phyloP scores from a whole-genome alignment of 495 filamentous ascomycete species.

The Penicillium bovifimosum region DNA sequence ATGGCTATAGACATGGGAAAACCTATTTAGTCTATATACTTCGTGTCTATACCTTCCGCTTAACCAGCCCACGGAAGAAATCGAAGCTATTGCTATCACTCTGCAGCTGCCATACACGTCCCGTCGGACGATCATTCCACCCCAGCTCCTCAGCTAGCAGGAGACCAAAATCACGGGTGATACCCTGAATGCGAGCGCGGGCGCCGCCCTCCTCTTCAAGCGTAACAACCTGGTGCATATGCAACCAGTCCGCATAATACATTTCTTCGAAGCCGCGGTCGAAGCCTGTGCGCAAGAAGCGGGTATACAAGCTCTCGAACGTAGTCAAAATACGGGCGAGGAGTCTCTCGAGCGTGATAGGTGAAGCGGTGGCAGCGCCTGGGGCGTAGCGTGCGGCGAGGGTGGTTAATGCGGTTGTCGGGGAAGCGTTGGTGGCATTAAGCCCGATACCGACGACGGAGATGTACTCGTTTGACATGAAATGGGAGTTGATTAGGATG shows the following conservation, averaged over 20 bases:
- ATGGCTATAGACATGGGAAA: neutral
- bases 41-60: slow-evolving; percentile 55
- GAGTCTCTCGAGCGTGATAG: slow-evolving; percentile 74
- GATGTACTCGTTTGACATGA: slow-evolving; percentile 69
- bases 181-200: slow-evolving; percentile 77
- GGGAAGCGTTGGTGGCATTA: slow-evolving; percentile 79
- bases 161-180: slow-evolving; percentile 84
- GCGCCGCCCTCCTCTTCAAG: slow-evolving; percentile 77
- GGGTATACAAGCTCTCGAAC: slow-evolving; percentile 72
- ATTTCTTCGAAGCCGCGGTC: slow-evolving; percentile 60
- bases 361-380: slow-evolving; percentile 23
- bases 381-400: slow-evolving; percentile 45
- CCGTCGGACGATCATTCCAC: slow-evolving; percentile 65
- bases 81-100: slow-evolving; percentile 99
- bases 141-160: slow-evolving; percentile 77
- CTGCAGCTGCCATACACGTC: slow-evolving; percentile 76
- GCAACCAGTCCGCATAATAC: slow-evolving; percentile 89
- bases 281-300: slow-evolving; percentile 70
- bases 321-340: slow-evolving; percentile 74
- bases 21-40: neutral
- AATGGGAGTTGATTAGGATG: slow-evolving; percentile 87
- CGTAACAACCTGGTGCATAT: slow-evolving; percentile 83
- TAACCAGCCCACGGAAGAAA: slow-evolving; percentile 86
- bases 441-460: slow-evolving; percentile 86
- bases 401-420: slow-evolving; percentile 80